phyloP scores from a whole-genome alignment of 371 early-diverging fungal genomes.

The Vairimorpha ceranae region DNA sequence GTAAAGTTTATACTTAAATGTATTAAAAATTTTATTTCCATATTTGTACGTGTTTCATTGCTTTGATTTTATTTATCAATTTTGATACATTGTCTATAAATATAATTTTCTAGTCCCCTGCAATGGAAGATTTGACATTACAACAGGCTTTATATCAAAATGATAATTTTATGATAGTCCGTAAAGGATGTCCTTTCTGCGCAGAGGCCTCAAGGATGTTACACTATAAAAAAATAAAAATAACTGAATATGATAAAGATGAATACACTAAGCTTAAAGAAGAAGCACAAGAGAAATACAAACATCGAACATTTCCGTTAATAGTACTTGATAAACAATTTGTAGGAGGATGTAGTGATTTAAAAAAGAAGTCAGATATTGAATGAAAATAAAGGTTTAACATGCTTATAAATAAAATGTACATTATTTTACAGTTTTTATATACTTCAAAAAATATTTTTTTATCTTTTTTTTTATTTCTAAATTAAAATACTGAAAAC shows the following conservation, averaged over 20 bases:
- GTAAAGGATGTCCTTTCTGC: conserved; percentile 45
- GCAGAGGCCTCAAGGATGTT: conserved; percentile 29
- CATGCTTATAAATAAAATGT: no score
- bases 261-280: conserved; percentile 19
- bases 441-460: no score
- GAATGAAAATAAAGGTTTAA: no score
- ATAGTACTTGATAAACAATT: conserved; percentile 48
- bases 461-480: no score
- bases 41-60: no score
- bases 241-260: conserved; percentile 4
- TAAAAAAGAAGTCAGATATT: conserved; percentile 18
- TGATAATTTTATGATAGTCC: conserved; percentile 36
- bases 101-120: background rate
- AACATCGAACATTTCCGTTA: conserved; percentile 44
- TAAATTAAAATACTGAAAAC: no score
- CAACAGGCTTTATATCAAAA: conserved; percentile 14
- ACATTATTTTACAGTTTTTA: no score
- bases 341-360: conserved; percentile 50
- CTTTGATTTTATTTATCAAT: no score
- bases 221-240: conserved; percentile 23
- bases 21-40: no score
- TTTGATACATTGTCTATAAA: no score
- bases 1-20: no score
- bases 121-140: background rate
- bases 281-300: conserved; percentile 24